Evolutionary conservation across 768 basidiomycete species (phyloP), one percentile per base, ranked within the genome.

Genomic region (Podaxis pistillaris): DNA sequence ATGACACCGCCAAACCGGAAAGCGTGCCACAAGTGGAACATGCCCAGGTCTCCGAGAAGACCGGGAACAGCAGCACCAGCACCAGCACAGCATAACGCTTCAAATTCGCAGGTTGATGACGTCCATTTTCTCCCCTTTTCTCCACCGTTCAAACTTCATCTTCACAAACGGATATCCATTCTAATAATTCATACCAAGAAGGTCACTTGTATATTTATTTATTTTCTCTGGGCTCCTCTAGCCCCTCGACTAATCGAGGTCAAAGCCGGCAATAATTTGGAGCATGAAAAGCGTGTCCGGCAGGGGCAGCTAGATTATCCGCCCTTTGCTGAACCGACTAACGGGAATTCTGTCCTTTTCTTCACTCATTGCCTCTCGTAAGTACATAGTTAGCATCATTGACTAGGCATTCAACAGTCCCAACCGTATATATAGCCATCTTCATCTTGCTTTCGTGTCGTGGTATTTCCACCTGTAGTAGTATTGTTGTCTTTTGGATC

Each of bases 391-490:
- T 56, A 61, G 63, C 58, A 54, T 50, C 37, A 57, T 28, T 53
- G 33, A 54, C 53, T 59, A 67, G 13, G 62, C 49, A 52, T 66
- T 81, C 69, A 89, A 68, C 91, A 93, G 68, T 92, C 91, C 88
- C 89, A 92, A 44, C 89, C 89, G 56, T 82, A 77, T n/a, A 89
- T 83, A 65, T 87, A 87, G 40, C 77, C 77, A 12, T 75, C 75
- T 30, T 63, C 40, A 19, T 64, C 64, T 19, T 64, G 24, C 41
- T 30, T 38, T 37, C 38, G 30, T 24, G 40, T 46, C 46, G 40
- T 40, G 55, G 41, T 53, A 40, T 13, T 22, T n/a, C 17, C 51
- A 33, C 22, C 33, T 60, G 36, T 50, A 30, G 22, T 60, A 50
- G 33, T 44, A 37, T 60, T 36, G 33, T 2, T 33, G 22, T 61